Base-by-base conservation (phyloP, 352 stramenopile genomes). In the Phytophthora sojae region DNA sequence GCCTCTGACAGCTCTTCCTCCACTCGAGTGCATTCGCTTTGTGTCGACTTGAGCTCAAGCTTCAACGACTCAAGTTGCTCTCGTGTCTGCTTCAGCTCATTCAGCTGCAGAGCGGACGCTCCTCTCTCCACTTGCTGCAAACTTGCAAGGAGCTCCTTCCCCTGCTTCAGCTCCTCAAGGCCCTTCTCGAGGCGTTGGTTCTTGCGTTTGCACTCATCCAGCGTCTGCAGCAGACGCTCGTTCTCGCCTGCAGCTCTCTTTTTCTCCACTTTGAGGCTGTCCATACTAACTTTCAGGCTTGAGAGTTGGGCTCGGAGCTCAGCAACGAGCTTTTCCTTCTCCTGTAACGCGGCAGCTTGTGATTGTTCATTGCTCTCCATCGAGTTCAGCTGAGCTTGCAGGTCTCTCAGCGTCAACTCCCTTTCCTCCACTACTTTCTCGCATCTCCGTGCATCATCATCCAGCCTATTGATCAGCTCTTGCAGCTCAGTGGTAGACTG, bases 101-200 rank as follows among this genome's bases (percentile, higher is more conserved):
- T 61, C 6, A 68, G 37, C 30, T 83, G 58, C 0, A 80, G 44
- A 14, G 64, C 52, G 30, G 58, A 73, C 5, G 61, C 61, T 2
- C 75, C 73, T 49, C 63, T 75, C 61, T 83, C 69, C 23, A 75
- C 69, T 45, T 81, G 45, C 53, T 84, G 75, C 51, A 82, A 64
- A 49, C 72, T 82, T 49, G 50, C 42, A 9, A 82, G 67, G 1
- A 85, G 55, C 44, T 78, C 64, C 21, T 80, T 83, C 14, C 77
- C 75, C 9, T 81, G 75, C 30, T 83, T 77, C 21, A 86, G 57
- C 45, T 82, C 73, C 47, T 77, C 60, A 56, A 85, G 67, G 2
- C 53, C 69, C 4, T 58, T 72, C 60, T 81, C 75, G 15, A 77
- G 60, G 4, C 76, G 68, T 60, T 67, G 45, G 5, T 77, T 71